Evolutionary conservation across 257 asterid species (phyloP).

Genomic region (Nicotiana attenuata): DNA sequence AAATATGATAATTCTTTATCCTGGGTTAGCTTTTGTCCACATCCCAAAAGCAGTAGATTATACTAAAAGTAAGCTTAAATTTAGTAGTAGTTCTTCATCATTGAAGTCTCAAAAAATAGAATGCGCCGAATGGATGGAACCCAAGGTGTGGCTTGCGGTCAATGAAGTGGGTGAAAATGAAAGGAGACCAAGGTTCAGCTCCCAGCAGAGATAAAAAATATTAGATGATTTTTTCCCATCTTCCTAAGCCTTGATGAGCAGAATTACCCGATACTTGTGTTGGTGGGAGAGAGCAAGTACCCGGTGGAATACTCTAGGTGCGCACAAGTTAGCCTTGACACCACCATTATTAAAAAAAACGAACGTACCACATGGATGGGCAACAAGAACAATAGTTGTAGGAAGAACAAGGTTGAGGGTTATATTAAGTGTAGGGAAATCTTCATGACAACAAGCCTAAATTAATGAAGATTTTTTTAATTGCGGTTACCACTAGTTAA

Average conservation of each 20-base stretch:
- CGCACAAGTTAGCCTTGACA: background rate
- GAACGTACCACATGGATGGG: background rate
- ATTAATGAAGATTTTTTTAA: background rate
- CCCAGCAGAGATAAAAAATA: background rate
- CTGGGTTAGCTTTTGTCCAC: background rate
- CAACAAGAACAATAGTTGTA: background rate
- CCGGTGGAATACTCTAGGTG: background rate
- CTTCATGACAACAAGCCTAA: background rate
- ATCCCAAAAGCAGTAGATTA: slow-evolving; percentile 2
- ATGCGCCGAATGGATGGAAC: background rate
- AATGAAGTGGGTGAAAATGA: background rate
- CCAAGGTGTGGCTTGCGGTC: background rate
- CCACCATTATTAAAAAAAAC: background rate
- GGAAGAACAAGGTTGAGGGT: background rate
- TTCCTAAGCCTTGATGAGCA: background rate
- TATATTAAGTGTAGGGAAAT: background rate
- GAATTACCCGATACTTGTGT: background rate
- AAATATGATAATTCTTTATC: background rate
- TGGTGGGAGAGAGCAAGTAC: background rate
- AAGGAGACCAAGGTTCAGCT: background rate
- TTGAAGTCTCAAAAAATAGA: background rate
- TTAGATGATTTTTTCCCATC: background rate
- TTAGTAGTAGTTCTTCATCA: background rate
- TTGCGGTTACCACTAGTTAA: background rate
- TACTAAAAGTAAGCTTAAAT: background rate